Evolutionary conservation across 176 grass and related monocot genomes (phyloP), one percentile per base, ranked within the genome.

Genomic region (Luzula sylvatica): DNA sequence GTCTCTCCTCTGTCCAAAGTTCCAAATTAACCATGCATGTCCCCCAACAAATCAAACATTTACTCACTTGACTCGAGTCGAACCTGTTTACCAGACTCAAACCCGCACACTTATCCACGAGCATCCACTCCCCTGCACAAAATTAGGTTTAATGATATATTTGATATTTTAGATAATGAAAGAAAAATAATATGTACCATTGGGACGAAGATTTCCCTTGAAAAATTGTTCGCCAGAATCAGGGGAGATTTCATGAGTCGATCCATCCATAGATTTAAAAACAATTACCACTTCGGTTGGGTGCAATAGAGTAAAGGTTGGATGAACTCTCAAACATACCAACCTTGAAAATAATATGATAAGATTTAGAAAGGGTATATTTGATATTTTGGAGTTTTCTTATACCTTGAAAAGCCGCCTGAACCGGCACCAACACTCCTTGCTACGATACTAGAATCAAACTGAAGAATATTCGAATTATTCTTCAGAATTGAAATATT

Each of bases 281-380:
- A 63, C 52, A 61, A 90, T 64, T 12, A 61, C 53, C 54, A 90
- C 86, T 53, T 90, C 80, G 43, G 79, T 80, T 20, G 86, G 80
- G 46, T 90, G 58, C 18, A 90, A 52, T 50, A 90, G 86, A 4
- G 78, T 90, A 53, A 90, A 90, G 41, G 68, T 80, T 15, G 86
- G 86, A 70, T 90, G 86, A 48, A 84, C 80, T 47, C 86, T 68
- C 70, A 90, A 72, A 38, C 86, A 90, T 13, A 90, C 86, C 86
- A 85, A 74, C 62, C 86, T 90, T 64, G 46, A 35, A 35, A 35
- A 7, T 35, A 35, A 35, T 35, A 35, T 4, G 30, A 35, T 9
- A 35, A 7, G 5, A 7, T 35, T 35, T 35, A 35, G 30, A 35
- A n/a, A 35, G 30, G 30, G 30, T 35, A 35, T 35, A 35, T 35